These are phyloP conservation scores for Colletotrichum destructivum DNA, from an alignment of 2,329 filamentous ascomycete species.

Conservation along the genomic window DNA sequence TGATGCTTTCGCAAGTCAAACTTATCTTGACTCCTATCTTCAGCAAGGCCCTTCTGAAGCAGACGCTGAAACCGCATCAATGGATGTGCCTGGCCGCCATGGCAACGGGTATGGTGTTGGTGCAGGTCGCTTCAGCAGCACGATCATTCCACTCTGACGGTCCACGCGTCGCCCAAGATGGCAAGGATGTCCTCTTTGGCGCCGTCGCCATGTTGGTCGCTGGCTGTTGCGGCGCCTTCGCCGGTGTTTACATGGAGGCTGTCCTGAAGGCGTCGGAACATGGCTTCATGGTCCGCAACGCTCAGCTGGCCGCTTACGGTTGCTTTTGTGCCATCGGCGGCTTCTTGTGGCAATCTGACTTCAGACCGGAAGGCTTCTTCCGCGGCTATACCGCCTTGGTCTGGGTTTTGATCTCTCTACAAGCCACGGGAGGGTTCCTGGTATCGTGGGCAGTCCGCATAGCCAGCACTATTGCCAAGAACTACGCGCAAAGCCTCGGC, in stretches of 20 bases:
- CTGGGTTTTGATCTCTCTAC: not conserved
- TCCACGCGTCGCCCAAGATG: not conserved
- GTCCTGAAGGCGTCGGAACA: not conserved
- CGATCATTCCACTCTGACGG: too few relatives aligned
- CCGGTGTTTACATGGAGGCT: constrained; percentile 13
- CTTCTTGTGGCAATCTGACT: not conserved
- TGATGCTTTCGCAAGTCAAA: constrained; percentile 25
- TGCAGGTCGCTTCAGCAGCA: not conserved
- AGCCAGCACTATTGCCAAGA: constrained; percentile 7
- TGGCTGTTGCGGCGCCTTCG: constrained; percentile 6
- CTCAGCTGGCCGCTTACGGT: constrained; percentile 14
- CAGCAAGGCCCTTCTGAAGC: constrained; percentile 3
- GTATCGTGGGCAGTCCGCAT: not conserved
- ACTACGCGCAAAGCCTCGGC: not conserved
- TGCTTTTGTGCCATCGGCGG: not conserved
- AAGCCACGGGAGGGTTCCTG: not conserved
- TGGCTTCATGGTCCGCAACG: constrained; percentile 7
- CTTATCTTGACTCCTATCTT: constrained; percentile 17
- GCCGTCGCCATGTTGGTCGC: constrained; percentile 7
- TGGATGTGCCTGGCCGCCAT: constrained; percentile 17
- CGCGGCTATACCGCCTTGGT: not conserved
- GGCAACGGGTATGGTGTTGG: not conserved
- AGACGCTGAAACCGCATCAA: not conserved
- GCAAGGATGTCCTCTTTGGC: not conserved
- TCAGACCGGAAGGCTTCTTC: not conserved